Conservation (phyloP, 495 filamentous ascomycete genomes). For the Acidiella bohemica region DNA sequence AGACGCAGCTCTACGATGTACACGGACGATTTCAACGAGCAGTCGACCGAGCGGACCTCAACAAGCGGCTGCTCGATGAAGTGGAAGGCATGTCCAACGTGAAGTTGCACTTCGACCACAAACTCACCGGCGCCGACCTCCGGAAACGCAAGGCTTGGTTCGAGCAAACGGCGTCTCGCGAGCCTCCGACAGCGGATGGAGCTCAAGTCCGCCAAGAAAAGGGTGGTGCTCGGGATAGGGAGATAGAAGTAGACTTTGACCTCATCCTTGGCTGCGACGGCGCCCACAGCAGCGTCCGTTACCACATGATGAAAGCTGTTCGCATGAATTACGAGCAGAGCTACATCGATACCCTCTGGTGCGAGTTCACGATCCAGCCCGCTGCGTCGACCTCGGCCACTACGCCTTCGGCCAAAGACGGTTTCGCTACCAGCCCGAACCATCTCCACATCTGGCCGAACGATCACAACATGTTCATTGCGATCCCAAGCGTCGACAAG, state of each 20-base stretch:
- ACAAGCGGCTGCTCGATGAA: conserved; percentile 74
- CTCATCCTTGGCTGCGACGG: conserved; percentile 92
- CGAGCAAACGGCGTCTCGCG: conserved; percentile 33
- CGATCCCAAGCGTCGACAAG: conserved; percentile 74
- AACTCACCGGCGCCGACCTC: conserved; percentile 78
- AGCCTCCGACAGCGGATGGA: conserved; percentile 9
- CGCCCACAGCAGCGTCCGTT: conserved; percentile 77
- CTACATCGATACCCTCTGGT: conserved; percentile 96
- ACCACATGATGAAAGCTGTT: conserved; percentile 85
- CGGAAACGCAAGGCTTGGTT: conserved; percentile 72
- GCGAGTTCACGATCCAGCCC: conserved; percentile 77
- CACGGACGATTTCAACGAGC: conserved; percentile 60
- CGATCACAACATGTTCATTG: conserved; percentile 92
- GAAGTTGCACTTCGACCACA: conserved; percentile 80
- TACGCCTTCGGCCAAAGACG: conserved; percentile 34
- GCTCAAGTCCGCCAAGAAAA: conserved; percentile 13
- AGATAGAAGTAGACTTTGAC: conserved; percentile 74
- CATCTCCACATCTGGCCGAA: conserved; percentile 98
- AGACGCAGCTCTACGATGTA: conserved; percentile 76
- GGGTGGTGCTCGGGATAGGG: conserved; percentile 25
- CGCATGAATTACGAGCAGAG: conserved; percentile 84
- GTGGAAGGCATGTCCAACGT: conserved; percentile 75
- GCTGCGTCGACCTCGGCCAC: background rate
- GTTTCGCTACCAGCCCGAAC: conserved; percentile 70
- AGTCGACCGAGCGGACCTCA: conserved; percentile 67